These are phyloP conservation scores for Colletotrichum trifolii DNA, from an alignment of 2,329 filamentous ascomycete species.

Conservation along the genomic window DNA sequence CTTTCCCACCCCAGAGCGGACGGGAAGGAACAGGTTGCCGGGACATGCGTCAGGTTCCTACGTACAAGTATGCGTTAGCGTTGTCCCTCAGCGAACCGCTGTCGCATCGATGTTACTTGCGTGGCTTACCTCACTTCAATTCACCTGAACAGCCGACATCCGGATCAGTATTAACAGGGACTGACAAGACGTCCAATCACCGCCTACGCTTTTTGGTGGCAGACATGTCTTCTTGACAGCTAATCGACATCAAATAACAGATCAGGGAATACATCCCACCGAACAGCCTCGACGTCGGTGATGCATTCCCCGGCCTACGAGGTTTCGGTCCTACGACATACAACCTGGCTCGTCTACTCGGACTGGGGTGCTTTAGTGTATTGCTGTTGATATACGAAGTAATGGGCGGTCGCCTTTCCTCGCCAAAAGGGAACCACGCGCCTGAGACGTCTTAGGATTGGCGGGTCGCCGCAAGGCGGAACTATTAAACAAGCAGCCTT, in stretches of 20 bases:
- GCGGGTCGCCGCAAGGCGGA: constrained; percentile 10
- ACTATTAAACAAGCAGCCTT: background rate
- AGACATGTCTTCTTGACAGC: constrained; percentile 7
- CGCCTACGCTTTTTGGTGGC: background rate
- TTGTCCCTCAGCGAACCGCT: constrained; percentile 18
- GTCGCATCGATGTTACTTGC: constrained; percentile 9
- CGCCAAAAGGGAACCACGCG: constrained; percentile 17
- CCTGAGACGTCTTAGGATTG: constrained; percentile 35
- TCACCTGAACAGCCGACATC: constrained; percentile 14
- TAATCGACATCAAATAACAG: background rate
- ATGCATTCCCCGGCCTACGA: constrained; percentile 13
- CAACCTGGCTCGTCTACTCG: constrained; percentile 1
- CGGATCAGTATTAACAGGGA: background rate
- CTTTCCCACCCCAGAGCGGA: background rate
- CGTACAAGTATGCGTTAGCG: constrained; percentile 22
- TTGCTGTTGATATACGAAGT: background rate
- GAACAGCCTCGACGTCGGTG: constrained; percentile 24
- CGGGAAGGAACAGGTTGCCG: constrained; percentile 14
- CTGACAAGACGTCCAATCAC: too few species aligned
- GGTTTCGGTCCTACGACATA: constrained; percentile 20
- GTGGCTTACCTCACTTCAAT: constrained; percentile 2
- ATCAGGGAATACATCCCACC: constrained; percentile 7
- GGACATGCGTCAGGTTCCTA: background rate
- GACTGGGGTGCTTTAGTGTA: background rate
- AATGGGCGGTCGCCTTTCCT: background rate